These are phyloP conservation scores for Erigeron canadensis DNA, from an alignment of 129 eudicot genomes.

Conservation along the genomic window DNA sequence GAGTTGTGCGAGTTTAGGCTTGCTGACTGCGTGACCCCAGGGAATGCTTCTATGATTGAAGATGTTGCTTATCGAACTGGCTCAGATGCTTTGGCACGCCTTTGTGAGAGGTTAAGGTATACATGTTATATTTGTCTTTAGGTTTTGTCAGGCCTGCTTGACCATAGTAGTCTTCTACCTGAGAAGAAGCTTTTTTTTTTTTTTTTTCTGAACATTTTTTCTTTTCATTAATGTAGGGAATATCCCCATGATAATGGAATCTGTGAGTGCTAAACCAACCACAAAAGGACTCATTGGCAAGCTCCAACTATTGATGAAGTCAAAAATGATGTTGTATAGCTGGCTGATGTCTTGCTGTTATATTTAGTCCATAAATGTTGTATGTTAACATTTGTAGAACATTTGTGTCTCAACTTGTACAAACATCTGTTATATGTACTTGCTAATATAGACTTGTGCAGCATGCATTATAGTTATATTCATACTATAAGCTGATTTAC, in stretches of 20 bases:
- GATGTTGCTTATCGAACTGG: constrained; percentile 87
- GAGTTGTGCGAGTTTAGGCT: constrained; percentile 91
- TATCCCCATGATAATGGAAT: constrained; percentile 41
- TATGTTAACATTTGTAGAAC: constrained; percentile 19
- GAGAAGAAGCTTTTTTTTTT: constrained; percentile 11
- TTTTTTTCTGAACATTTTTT: constrained; percentile 7
- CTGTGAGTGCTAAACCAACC: constrained; percentile 29
- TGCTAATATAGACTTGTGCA: background rate
- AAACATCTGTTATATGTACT: constrained; percentile 18
- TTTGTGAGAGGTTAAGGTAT: constrained; percentile 89
- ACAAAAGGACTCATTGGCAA: constrained; percentile 20
- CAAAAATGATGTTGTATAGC: background rate
- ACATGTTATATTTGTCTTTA: background rate
- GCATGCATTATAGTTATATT: background rate
- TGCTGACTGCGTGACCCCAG: constrained; percentile 62
- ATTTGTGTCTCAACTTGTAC: constrained; percentile 25
- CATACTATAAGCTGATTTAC: background rate
- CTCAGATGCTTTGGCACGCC: constrained; percentile 96
- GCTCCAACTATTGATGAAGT: constrained; percentile 4
- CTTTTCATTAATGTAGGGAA: constrained; percentile 41
- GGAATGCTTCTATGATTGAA: constrained; percentile 71
- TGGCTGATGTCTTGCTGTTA: constrained; percentile 4
- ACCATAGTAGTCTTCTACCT: constrained; percentile 2
- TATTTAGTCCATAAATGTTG: constrained; percentile 27
- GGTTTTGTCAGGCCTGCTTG: background rate